Conservation (phyloP, 2,329 filamentous ascomycete genomes). For the Apiospora aurea region DNA sequence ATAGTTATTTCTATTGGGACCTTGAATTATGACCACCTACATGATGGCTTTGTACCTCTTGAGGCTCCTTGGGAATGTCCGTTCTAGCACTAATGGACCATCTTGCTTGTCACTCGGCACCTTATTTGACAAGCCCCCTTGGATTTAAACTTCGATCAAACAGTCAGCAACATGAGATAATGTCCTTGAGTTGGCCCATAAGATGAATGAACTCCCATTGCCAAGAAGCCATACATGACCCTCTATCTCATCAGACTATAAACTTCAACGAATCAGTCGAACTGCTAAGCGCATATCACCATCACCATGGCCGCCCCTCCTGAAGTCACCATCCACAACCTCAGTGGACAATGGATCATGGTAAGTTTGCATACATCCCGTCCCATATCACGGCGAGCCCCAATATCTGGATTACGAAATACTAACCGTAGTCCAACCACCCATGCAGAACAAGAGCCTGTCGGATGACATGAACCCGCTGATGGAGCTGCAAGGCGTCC, state of each 20-base stretch:
- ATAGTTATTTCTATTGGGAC: not conserved
- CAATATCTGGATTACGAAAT: not conserved
- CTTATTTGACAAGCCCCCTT: conserved; percentile 3
- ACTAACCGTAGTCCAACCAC: not conserved
- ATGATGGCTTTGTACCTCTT: not conserved
- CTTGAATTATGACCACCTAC: not conserved
- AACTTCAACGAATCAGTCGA: not conserved
- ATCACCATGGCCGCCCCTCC: conserved; percentile 16
- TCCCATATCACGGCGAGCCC: not conserved
- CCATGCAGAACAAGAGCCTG: conserved; percentile 16
- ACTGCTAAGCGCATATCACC: not conserved
- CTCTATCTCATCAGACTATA: not conserved
- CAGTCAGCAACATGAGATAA: not conserved
- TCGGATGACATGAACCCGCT: conserved; percentile 16
- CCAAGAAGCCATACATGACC: not conserved
- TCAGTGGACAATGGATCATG: conserved; percentile 14
- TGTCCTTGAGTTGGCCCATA: not conserved
- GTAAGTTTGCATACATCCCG: not conserved
- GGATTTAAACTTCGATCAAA: conserved; percentile 7
- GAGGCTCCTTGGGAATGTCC: not conserved
- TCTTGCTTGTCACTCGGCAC: not conserved
- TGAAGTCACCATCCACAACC: conserved; percentile 20
- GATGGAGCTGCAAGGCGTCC: conserved; percentile 22
- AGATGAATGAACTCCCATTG: not conserved
- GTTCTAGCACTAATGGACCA: not conserved